Conservation (phyloP, 305 asterid genomes). For the Fraxinus ornus region DNA sequence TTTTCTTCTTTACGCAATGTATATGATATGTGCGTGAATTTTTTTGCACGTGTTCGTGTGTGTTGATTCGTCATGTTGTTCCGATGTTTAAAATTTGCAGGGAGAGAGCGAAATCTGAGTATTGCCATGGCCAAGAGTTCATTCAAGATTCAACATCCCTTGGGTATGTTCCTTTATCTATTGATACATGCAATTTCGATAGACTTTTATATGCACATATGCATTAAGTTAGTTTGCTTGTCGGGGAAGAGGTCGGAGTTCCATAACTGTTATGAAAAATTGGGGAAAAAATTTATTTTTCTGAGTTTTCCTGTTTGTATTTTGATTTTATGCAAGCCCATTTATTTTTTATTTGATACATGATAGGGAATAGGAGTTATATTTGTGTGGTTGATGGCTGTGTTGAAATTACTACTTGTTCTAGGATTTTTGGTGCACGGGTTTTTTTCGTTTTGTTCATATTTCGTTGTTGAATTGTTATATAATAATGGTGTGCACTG, state of each 20-base stretch:
- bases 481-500: background rate
- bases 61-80: conserved; percentile 37
- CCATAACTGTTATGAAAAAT: background rate
- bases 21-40: background rate
- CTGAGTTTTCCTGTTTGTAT: background rate
- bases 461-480: background rate
- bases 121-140: conserved; percentile 52
- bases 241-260: background rate
- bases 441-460: background rate
- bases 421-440: background rate
- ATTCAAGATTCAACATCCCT: conserved; percentile 49
- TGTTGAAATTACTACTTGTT: background rate
- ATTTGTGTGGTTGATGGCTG: background rate
- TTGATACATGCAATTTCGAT: conserved; percentile 4
- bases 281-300: background rate
- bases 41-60: background rate
- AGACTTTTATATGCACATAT: background rate
- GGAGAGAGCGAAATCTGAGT: conserved; percentile 29
- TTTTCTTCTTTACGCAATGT: conserved; percentile 24
- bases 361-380: background rate
- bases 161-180: conserved; percentile 37
- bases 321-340: background rate
- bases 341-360: background rate
- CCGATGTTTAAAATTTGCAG: conserved; percentile 44
- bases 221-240: background rate